Evolutionary conservation across 768 basidiomycete species (phyloP).

Genomic region (Pisolithus tinctorius): DNA sequence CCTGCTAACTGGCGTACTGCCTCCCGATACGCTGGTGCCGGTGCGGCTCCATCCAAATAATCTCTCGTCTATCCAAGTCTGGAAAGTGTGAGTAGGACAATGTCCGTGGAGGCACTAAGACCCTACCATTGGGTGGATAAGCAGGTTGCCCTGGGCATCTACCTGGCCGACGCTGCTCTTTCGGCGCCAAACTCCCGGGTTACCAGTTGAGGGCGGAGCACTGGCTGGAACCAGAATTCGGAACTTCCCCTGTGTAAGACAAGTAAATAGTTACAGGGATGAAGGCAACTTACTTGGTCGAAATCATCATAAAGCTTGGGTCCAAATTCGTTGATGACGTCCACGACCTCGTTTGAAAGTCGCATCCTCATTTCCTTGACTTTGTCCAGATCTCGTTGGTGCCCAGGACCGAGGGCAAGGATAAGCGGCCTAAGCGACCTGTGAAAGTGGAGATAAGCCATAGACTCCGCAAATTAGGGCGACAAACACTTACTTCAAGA

Average conservation of each 20-base stretch:
- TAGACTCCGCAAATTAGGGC: conserved; percentile 1
- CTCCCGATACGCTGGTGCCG: conserved; percentile 88
- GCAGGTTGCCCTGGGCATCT: conserved; percentile 77
- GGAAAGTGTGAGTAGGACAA: conserved; percentile 4
- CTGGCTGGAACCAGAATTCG: conserved; percentile 77
- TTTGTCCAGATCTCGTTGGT: conserved; percentile 71
- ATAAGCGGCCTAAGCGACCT: conserved; percentile 89
- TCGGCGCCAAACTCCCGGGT: conserved; percentile 69
- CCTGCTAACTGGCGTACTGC: conserved; percentile 46
- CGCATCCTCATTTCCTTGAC: conserved; percentile 67
- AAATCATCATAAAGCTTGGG: conserved; percentile 86
- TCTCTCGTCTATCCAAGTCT: conserved; percentile 89
- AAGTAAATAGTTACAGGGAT: conserved; percentile 1
- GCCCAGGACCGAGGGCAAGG: conserved; percentile 82
- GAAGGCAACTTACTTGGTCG: conserved; percentile 48
- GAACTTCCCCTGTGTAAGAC: conserved; percentile 37
- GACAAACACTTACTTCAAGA: conserved; percentile 68
- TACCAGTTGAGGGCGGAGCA: conserved; percentile 72
- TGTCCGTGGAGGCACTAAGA: conserved; percentile 5
- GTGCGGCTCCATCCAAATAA: conserved; percentile 89
- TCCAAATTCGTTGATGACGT: conserved; percentile 81
- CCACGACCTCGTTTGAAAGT: conserved; percentile 79
- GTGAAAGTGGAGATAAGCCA: conserved; percentile 3
- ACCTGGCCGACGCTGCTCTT: conserved; percentile 78
- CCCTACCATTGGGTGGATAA: conserved; percentile 81